phyloP scores from a whole-genome alignment of 2,329 filamentous ascomycete genomes.

The Colletotrichum lentis region DNA sequence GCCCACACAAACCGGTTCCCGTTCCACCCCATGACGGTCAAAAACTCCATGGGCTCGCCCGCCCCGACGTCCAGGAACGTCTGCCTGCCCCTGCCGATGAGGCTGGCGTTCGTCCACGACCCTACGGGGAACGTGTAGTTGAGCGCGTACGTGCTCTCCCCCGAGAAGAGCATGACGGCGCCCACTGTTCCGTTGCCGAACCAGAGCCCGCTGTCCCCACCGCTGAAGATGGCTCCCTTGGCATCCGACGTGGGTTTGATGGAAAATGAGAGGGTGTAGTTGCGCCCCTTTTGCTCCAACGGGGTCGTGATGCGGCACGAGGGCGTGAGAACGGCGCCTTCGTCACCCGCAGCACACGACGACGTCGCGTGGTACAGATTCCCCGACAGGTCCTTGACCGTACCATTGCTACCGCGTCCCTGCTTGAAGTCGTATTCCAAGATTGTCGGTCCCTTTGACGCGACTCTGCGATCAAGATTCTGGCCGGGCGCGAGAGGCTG shows the following conservation, averaged over 20 bases:
- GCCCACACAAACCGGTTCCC: conserved; percentile 29
- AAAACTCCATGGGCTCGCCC: conserved; percentile 31
- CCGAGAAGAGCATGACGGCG: conserved; percentile 35
- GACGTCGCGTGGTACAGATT: conserved; percentile 39
- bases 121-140: conserved; percentile 38
- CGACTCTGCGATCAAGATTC: conserved; percentile 40
- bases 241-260: conserved; percentile 42
- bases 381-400: conserved; percentile 38
- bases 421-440: conserved; percentile 36
- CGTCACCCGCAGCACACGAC: conserved; percentile 9
- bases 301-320: conserved; percentile 57
- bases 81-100: conserved; percentile 28
- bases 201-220: conserved; percentile 37
- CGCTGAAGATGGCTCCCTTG: conserved; percentile 33
- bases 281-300: conserved; percentile 61
- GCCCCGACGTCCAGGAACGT: conserved; percentile 33
- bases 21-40: conserved; percentile 34
- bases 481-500: conserved; percentile 40
- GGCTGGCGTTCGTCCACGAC: conserved; percentile 31
- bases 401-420: conserved; percentile 20
- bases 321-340: conserved; percentile 44
- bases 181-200: conserved; percentile 36
- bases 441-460: conserved; percentile 36
- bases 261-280: conserved; percentile 62
- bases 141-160: conserved; percentile 36